Conservation (phyloP, 192 early-diverging fungal genomes). For the Coemansia sp. region DNA sequence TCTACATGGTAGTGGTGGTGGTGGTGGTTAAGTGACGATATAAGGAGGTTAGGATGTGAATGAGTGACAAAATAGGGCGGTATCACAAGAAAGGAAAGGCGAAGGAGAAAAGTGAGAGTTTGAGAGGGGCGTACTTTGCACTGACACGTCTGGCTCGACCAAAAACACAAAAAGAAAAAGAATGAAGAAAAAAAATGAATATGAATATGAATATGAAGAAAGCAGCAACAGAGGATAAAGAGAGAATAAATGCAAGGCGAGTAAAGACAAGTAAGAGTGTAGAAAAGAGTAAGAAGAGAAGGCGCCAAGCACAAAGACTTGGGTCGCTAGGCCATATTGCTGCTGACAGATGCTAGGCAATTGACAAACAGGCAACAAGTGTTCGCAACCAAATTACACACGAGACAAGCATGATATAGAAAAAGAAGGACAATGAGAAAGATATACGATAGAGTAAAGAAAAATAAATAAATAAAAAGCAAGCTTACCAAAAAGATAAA, state of each 20-base stretch:
- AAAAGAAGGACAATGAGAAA: neutral
- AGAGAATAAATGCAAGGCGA: too few species aligned
- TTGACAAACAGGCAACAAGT: neutral
- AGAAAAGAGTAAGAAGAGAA: slow-evolving; percentile 3
- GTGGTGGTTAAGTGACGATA: neutral
- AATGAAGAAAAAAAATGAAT: too few species aligned
- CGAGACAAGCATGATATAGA: slow-evolving; percentile 1
- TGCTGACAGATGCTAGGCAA: slow-evolving; percentile 1
- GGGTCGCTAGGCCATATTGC: slow-evolving; percentile 10
- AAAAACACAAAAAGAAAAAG: slow-evolving; percentile 1
- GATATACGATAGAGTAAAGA: neutral
- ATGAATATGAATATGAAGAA: neutral
- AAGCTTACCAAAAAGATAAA: slow-evolving; percentile 39
- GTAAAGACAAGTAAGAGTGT: neutral
- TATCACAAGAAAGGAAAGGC: too few species aligned
- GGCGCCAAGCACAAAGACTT: neutral
- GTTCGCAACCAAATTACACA: neutral
- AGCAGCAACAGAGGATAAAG: neutral
- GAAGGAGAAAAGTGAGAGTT: neutral
- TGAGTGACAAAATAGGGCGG: neutral
- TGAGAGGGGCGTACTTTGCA: slow-evolving; percentile 7
- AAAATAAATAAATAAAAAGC: neutral
- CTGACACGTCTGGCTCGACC: slow-evolving; percentile 6
- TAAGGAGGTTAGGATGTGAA: neutral
- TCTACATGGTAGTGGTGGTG: slow-evolving; percentile 10